Evolutionary conservation across 2,329 filamentous ascomycete species (phyloP).

Genomic region (Parascedosporium putredinis): DNA sequence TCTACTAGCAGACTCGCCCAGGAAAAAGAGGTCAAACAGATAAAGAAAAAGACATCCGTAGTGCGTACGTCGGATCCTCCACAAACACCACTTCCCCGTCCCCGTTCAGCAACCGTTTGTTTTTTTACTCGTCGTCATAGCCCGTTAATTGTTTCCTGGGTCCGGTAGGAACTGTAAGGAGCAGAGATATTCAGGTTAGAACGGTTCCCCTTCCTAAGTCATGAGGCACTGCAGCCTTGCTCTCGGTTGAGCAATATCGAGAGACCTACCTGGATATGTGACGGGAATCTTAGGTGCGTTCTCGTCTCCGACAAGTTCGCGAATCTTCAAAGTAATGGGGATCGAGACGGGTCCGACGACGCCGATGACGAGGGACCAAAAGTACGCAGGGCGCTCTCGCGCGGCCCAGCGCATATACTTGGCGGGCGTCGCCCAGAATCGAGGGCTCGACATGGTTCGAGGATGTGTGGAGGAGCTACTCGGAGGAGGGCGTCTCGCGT

Average conservation of each 20-base stretch:
- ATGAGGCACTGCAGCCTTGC: background rate
- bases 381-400: slow-evolving; percentile 80
- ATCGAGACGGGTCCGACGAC: slow-evolving; percentile 60
- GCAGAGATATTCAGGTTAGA: slow-evolving; percentile 12
- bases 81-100: slow-evolving; percentile 7
- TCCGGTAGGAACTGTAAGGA: slow-evolving; percentile 40
- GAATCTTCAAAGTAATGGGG: slow-evolving; percentile 61
- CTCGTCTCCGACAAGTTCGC: slow-evolving; percentile 63
- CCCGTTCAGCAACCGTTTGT: too few species aligned
- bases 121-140: slow-evolving; percentile 47
- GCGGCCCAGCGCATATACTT: slow-evolving; percentile 82
- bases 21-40: too few species aligned
- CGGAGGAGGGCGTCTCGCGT: background rate
- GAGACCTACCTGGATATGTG: slow-evolving; percentile 77
- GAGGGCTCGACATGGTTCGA: slow-evolving; percentile 29
- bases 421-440: slow-evolving; percentile 76
- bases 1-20: background rate
- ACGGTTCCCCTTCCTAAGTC: background rate
- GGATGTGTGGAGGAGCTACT: background rate
- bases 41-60: background rate
- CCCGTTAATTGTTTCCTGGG: slow-evolving; percentile 50
- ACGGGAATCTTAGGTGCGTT: slow-evolving; percentile 64
- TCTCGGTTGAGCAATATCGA: background rate
- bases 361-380: slow-evolving; percentile 75
- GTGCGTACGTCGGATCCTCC: background rate